Evolutionary conservation across 2,329 filamentous ascomycete species (phyloP).

Genomic region (Cryoendolithus antarcticus): DNA sequence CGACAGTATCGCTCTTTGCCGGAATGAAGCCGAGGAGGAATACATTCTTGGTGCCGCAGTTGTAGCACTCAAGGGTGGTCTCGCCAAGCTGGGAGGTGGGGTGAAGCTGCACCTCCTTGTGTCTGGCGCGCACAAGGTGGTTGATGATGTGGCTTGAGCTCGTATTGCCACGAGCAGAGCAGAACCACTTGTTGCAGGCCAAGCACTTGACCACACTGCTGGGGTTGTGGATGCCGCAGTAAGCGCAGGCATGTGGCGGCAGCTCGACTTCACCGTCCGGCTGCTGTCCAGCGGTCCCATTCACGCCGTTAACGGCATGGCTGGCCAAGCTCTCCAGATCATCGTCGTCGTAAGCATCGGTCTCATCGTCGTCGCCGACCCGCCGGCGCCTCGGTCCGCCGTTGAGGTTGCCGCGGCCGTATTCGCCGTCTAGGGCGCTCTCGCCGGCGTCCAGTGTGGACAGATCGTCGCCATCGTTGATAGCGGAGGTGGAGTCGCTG

Average conservation of each 20-base stretch:
- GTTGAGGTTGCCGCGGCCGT: slow-evolving; percentile 45
- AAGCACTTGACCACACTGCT: slow-evolving; percentile 94
- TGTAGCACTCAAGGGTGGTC: slow-evolving; percentile 96
- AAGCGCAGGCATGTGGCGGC: slow-evolving; percentile 91
- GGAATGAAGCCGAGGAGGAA: slow-evolving; percentile 97
- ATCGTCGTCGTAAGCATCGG: slow-evolving; percentile 72
- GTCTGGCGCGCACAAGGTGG: slow-evolving; percentile 87
- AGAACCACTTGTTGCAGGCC: slow-evolving; percentile 96
- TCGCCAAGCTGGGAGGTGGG: slow-evolving; percentile 87
- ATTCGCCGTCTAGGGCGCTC: slow-evolving; percentile 59
- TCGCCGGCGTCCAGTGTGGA: slow-evolving; percentile 47
- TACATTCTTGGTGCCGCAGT: slow-evolving; percentile 98
- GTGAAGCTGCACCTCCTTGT: slow-evolving; percentile 97
- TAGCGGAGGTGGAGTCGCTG: slow-evolving; percentile 71
- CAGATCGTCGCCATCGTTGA: slow-evolving; percentile 70
- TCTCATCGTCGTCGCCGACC: slow-evolving; percentile 81
- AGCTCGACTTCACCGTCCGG: slow-evolving; percentile 72
- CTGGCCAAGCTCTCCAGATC: slow-evolving; percentile 61
- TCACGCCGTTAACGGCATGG: slow-evolving; percentile 64
- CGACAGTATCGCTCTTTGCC: slow-evolving; percentile 95
- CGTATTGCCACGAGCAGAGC: slow-evolving; percentile 90
- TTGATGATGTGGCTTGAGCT: slow-evolving; percentile 98
- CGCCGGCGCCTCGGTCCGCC: slow-evolving; percentile 51
- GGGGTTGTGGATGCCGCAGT: slow-evolving; percentile 92
- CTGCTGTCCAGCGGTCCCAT: slow-evolving; percentile 41